Evolutionary conservation across 2,329 filamentous ascomycete species (phyloP).

Genomic region (Sclerotinia subarctica): DNA sequence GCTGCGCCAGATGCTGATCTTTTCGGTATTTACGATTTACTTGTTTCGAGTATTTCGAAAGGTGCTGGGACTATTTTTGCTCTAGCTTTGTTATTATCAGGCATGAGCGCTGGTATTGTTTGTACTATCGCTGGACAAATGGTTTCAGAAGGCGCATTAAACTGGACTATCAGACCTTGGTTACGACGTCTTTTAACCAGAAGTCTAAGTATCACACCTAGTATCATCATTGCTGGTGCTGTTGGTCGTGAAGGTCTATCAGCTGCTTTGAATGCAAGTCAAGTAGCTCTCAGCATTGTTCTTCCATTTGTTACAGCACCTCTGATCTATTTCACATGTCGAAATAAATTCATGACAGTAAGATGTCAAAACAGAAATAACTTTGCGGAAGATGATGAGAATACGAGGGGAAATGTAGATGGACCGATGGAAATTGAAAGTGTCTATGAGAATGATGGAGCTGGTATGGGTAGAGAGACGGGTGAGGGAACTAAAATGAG

Average conservation of each 20-base stretch:
- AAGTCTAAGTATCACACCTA: slow-evolving; percentile 75
- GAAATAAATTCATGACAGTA: slow-evolving; percentile 72
- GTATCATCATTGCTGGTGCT: slow-evolving; percentile 78
- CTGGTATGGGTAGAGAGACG: slow-evolving; percentile 27
- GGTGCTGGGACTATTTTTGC: slow-evolving; percentile 83
- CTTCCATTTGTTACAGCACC: slow-evolving; percentile 81
- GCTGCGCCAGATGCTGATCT: slow-evolving; percentile 68
- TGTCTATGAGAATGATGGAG: background rate
- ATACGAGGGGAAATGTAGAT: background rate
- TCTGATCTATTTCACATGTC: slow-evolving; percentile 80
- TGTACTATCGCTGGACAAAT: slow-evolving; percentile 90
- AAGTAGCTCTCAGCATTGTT: slow-evolving; percentile 75
- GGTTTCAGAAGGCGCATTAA: slow-evolving; percentile 78
- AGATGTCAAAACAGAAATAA: background rate
- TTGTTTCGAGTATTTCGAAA: slow-evolving; percentile 65
- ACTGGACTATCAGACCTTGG: slow-evolving; percentile 74
- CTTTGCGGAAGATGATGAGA: slow-evolving; percentile 5
- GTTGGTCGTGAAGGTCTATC: slow-evolving; percentile 70
- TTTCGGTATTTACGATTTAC: slow-evolving; percentile 74
- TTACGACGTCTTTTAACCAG: slow-evolving; percentile 73
- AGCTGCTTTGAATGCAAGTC: slow-evolving; percentile 68
- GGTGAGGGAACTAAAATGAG: slow-evolving; percentile 52
- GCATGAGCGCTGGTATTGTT: slow-evolving; percentile 77
- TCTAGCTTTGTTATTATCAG: slow-evolving; percentile 74
- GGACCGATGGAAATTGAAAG: slow-evolving; percentile 7